phyloP scores from a whole-genome alignment of 2,329 filamentous ascomycete genomes.

The Fusarium stilboides region DNA sequence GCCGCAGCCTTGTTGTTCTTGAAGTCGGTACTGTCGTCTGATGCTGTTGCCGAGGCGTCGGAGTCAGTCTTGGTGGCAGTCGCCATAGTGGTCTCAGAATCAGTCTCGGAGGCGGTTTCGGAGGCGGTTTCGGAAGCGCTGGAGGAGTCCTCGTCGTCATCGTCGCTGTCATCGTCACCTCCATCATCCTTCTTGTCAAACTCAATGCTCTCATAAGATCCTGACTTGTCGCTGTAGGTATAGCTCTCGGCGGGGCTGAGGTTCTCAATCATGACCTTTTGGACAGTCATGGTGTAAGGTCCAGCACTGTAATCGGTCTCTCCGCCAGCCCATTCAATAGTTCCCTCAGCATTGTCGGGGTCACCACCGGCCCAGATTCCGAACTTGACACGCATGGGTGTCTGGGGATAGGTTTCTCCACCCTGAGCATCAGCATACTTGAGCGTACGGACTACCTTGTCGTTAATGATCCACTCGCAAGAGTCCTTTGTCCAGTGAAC shows the following conservation, averaged over 20 bases:
- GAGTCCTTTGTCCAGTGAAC: constrained; percentile 75
- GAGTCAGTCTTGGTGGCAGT: constrained; percentile 9
- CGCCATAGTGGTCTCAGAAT: not conserved
- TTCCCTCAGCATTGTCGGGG: constrained; percentile 66
- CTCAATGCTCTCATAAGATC: constrained; percentile 47
- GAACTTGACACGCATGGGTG: constrained; percentile 77
- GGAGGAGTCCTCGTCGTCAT: constrained; percentile 2
- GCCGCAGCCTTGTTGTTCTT: constrained; percentile 29
- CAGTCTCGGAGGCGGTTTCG: constrained; percentile 3
- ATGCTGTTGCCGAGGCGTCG: constrained; percentile 15
- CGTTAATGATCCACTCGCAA: constrained; percentile 73
- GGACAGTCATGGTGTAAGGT: constrained; percentile 73
- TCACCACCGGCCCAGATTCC: constrained; percentile 67
- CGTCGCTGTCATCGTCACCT: not conserved
- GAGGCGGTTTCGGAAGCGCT: constrained; percentile 1
- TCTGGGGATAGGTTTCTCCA: constrained; percentile 73
- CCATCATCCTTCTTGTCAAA: constrained; percentile 32
- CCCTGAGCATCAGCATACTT: constrained; percentile 62
- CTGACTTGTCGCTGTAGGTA: constrained; percentile 46
- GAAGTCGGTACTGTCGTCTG: constrained; percentile 21
- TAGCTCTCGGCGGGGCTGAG: constrained; percentile 54
- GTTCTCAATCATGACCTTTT: constrained; percentile 62
- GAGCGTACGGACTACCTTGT: constrained; percentile 51
- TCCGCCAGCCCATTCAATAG: constrained; percentile 78
- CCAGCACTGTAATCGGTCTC: constrained; percentile 55